Evolutionary conservation across 2,329 filamentous ascomycete genomes (phyloP).

Genomic region (Raffaelea deltoideospora): DNA sequence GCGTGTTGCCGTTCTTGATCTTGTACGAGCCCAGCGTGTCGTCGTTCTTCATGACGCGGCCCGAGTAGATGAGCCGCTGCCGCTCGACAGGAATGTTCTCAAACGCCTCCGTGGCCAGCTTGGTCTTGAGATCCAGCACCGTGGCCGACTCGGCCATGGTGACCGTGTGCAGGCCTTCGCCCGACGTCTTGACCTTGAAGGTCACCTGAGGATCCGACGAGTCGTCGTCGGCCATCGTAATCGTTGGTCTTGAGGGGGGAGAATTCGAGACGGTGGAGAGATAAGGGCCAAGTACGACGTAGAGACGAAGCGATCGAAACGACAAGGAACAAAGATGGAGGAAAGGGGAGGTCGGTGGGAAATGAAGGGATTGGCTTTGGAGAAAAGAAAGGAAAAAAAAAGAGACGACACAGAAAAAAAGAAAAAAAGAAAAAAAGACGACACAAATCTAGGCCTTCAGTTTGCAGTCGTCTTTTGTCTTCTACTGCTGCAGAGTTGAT

Average conservation of each 20-base stretch:
- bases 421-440: not conserved
- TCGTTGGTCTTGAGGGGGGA: not conserved
- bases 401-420: not conserved
- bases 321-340: not conserved
- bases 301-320: not conserved
- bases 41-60: slow-evolving; percentile 88
- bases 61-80: slow-evolving; percentile 94
- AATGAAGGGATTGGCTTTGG: not conserved
- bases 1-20: slow-evolving; percentile 88
- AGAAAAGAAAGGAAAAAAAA: not conserved
- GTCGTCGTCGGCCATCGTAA: slow-evolving; percentile 47
- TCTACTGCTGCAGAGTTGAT: too few relatives aligned
- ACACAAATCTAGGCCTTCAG: too few relatives aligned
- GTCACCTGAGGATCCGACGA: slow-evolving; percentile 63
- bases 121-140: slow-evolving; percentile 76
- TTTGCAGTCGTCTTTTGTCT: too few relatives aligned
- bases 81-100: slow-evolving; percentile 78
- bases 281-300: too few relatives aligned
- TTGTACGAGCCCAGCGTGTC: slow-evolving; percentile 78
- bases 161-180: slow-evolving; percentile 59
- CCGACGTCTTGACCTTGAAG: slow-evolving; percentile 97
- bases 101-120: slow-evolving; percentile 65
- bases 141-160: slow-evolving; percentile 64
- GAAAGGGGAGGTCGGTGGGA: not conserved
- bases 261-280: not conserved